Base-by-base conservation (phyloP, 1,284 basidiomycete genomes). In the Sporisorium iseilematis-ciliati region DNA sequence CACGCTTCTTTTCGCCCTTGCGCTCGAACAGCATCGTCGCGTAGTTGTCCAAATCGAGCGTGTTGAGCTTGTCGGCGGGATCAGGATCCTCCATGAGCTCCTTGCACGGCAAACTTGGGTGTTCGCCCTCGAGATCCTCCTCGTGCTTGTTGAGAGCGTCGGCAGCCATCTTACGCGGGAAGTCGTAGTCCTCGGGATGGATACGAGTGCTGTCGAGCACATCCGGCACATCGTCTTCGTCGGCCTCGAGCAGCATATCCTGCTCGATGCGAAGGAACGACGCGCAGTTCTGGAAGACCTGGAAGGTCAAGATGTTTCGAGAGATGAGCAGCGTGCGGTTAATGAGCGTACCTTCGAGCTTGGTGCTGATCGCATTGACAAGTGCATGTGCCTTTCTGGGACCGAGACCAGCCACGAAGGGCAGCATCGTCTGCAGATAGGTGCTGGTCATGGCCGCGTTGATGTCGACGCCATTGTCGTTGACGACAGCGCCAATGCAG, bases 101-200 rank as follows among this genome's bases (percentile, higher is more conserved):
- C 43, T 62, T 62, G 59, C 82, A 84, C 10, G 79, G 77, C 54
- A 78, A 33, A 57, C 80, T 82, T 7, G 77, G 65, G 40, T 84
- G 82, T 63, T 82, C 78, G 43, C 76, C 77, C 40, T 82, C 82
- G 33, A 82, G 68, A 61, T 84, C 83, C 68, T 84, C 83, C 53
- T 82, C 82, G 68, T 82, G 81, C 35, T 94, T 89, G 82, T 97
- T 96, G 25, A 98, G 89, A 7, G 96, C 94, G 85, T 98, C 96
- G 12, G 94, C 93, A 38, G 97, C 96, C 94, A 99, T 98, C 88
- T 99, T 98, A 49, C 94, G 91, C 1, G 97, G 96, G 59, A 98
- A 89, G 81, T 97, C 94, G 85, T 99, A 99, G 86, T 99, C 96
- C 86, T 97, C 95, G 0, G 94, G 94, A 85, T 99, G 97, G 70